phyloP scores from a whole-genome alignment of 495 filamentous ascomycete species.

The Aspergillus hancockii region DNA sequence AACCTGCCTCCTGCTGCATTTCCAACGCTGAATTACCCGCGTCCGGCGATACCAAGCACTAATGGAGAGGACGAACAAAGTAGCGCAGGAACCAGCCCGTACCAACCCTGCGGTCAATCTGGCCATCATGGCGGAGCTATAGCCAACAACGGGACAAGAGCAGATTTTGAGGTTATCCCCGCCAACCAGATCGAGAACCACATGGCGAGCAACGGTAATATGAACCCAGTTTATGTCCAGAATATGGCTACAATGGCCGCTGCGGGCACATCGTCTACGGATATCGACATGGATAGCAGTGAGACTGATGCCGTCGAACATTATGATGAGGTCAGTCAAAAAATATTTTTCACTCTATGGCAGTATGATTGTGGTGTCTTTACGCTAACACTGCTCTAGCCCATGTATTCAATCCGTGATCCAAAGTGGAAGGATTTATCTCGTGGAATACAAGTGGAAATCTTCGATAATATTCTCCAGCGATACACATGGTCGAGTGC shows the following conservation, averaged over 20 bases:
- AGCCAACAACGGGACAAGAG: not conserved
- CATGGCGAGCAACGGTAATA: slow-evolving; percentile 35
- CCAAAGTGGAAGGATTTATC: slow-evolving; percentile 40
- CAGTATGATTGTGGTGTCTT: too few species aligned
- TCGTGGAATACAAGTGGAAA: slow-evolving; percentile 35
- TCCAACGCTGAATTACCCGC: slow-evolving; percentile 35
- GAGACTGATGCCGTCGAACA: slow-evolving; percentile 18
- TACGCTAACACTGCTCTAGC: not conserved
- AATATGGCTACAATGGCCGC: slow-evolving; percentile 37
- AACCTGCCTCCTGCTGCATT: slow-evolving; percentile 45
- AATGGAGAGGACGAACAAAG: not conserved
- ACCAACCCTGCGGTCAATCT: not conserved
- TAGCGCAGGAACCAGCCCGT: not conserved
- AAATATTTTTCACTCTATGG: not conserved
- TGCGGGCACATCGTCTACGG: slow-evolving; percentile 2
- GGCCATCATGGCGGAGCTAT: not conserved
- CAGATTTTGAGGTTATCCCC: slow-evolving; percentile 19
- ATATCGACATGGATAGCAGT: slow-evolving; percentile 24
- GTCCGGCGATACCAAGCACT: not conserved
- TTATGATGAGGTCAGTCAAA: slow-evolving; percentile 16
- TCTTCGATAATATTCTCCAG: slow-evolving; percentile 33
- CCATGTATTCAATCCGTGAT: slow-evolving; percentile 7
- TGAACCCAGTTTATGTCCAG: slow-evolving; percentile 35
- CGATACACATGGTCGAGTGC: slow-evolving; percentile 17
- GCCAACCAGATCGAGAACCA: slow-evolving; percentile 27